Evolutionary conservation across 208 protist genomes (phyloP).

Genomic region (Leishmania braziliensis): DNA sequence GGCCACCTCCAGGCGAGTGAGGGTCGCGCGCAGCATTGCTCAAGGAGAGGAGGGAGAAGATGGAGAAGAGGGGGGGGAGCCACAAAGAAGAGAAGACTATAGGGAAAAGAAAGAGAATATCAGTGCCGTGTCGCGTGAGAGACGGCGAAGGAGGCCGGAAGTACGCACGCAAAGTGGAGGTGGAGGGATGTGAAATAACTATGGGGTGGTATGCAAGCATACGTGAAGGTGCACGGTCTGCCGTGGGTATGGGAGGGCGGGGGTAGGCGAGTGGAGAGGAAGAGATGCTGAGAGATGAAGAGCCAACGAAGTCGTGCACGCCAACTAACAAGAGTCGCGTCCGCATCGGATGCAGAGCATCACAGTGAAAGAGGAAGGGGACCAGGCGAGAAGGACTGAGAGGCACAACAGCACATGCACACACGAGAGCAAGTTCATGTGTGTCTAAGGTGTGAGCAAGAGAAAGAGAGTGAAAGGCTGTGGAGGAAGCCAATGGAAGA

Average conservation of each 20-base stretch:
- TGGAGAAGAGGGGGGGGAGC: neutral
- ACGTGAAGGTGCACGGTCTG: no score
- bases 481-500: neutral
- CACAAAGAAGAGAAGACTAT: no score
- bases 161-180: no score
- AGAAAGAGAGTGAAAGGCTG: neutral
- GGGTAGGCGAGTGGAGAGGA: neutral
- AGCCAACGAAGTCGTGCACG: no score
- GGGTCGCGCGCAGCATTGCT: conserved; percentile 31
- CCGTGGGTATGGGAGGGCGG: neutral
- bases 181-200: no score
- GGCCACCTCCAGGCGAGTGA: conserved; percentile 23
- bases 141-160: no score
- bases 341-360: no score
- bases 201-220: no score
- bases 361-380: no score
- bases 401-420: neutral
- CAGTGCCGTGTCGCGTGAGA: no score
- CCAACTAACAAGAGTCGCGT: no score
- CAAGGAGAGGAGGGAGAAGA: neutral
- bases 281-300: neutral
- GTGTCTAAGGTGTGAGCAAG: neutral
- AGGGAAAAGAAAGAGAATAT: no score
- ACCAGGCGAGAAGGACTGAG: neutral
- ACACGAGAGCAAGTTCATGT: neutral